Evolutionary conservation across 2,329 filamentous ascomycete genomes (phyloP).

Genomic region (Ambrosiella xylebori): DNA sequence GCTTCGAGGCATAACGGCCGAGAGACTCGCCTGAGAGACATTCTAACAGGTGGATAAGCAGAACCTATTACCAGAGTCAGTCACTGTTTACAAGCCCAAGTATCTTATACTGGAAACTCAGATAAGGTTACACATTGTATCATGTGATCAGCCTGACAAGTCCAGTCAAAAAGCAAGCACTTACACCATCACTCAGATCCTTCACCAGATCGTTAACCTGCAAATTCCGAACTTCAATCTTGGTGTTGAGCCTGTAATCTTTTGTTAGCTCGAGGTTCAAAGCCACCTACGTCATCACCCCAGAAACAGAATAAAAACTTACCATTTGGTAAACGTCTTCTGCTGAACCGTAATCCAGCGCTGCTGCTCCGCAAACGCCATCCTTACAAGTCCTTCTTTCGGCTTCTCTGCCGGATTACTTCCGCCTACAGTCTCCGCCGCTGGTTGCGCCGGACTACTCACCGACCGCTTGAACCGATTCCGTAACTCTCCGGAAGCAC

Average conservation of each 20-base stretch:
- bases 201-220: slow-evolving; percentile 73
- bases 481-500: slow-evolving; percentile 17
- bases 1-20: slow-evolving; percentile 89
- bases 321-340: slow-evolving; percentile 98
- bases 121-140: not conserved
- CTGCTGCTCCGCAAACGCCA: slow-evolving; percentile 48
- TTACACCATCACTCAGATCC: slow-evolving; percentile 85
- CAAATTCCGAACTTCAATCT: slow-evolving; percentile 61
- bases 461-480: slow-evolving; percentile 22
- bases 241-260: slow-evolving; percentile 70
- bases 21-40: slow-evolving; percentile 88
- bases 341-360: slow-evolving; percentile 72
- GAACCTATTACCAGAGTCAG: slow-evolving; percentile 41
- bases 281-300: not conserved
- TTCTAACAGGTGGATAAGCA: slow-evolving; percentile 93
- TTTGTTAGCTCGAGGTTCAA: not conserved
- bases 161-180: slow-evolving; percentile 21
- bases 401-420: slow-evolving; percentile 22
- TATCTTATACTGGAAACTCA: not conserved
- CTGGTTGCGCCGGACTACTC: slow-evolving; percentile 25
- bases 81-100: not conserved
- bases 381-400: slow-evolving; percentile 37
- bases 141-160: not conserved
- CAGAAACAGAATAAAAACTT: slow-evolving; percentile 10
- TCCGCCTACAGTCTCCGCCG: slow-evolving; percentile 22